A percentile compares a stretch with the other conserved stretches of the same genome.
Evolutionary conservation across 2,329 filamentous ascomycete species (phyloP).

Genomic region (Penicillium decumbens): DNA sequence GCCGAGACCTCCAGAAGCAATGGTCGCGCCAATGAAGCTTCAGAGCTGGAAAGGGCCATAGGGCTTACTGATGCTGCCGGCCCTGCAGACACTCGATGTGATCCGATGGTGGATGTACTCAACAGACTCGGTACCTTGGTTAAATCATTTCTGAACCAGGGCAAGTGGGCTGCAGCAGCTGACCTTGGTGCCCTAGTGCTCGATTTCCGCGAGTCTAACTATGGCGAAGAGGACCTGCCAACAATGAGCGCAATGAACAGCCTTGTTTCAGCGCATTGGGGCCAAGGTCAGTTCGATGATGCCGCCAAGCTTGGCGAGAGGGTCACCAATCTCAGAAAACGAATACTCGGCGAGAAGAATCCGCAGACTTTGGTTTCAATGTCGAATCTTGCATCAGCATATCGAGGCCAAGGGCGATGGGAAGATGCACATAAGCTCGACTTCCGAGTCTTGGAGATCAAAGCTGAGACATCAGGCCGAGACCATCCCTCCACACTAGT

Average conservation of each 20-base stretch:
- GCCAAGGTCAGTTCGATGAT: slow-evolving; percentile 8
- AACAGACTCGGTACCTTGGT: slow-evolving; percentile 4
- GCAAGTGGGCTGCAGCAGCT: slow-evolving; percentile 8
- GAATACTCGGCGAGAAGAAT: slow-evolving; percentile 6
- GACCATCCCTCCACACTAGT: slow-evolving; percentile 4
- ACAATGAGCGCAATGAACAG: slow-evolving; percentile 16
- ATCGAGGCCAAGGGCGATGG: slow-evolving; percentile 10
- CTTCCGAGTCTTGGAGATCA: slow-evolving; percentile 3
- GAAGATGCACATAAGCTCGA: slow-evolving; percentile 9
- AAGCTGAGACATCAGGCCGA: slow-evolving; percentile 5
- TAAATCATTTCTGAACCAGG: slow-evolving; percentile 1
- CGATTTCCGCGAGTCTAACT: neutral
- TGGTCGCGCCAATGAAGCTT: neutral
- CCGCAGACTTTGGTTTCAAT: slow-evolving; percentile 14
- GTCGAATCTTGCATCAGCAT: slow-evolving; percentile 14
- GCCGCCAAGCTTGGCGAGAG: slow-evolving; percentile 3
- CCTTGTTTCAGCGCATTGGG: slow-evolving; percentile 12
- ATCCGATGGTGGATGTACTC: slow-evolving; percentile 2
- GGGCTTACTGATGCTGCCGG: neutral
- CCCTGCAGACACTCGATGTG: neutral
- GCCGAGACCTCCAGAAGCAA: neutral
- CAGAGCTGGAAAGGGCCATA: neutral
- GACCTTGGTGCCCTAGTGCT: slow-evolving; percentile 7
- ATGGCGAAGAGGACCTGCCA: slow-evolving; percentile 8
- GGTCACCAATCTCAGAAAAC: slow-evolving; percentile 3